phyloP scores from a whole-genome alignment of 192 early-diverging fungal species.

The Rhizophagus sp. region DNA sequence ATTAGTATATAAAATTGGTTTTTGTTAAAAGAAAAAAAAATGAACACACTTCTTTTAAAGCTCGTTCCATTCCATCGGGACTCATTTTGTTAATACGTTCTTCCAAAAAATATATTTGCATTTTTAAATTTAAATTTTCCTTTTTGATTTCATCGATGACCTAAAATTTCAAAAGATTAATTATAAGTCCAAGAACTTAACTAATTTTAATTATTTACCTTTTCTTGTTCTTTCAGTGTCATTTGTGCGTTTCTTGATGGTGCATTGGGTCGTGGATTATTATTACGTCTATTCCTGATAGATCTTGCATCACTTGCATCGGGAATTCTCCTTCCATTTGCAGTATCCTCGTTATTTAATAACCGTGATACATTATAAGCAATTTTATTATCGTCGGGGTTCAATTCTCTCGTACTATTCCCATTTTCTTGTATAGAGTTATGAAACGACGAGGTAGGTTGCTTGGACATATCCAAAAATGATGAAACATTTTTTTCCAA shows the following conservation, averaged over 20 bases:
- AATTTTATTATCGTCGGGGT: not conserved
- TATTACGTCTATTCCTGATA: not conserved
- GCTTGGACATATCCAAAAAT: not conserved
- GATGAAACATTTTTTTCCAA: slow-evolving; percentile 16
- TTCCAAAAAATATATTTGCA: slow-evolving; percentile 57
- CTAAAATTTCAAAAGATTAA: slow-evolving; percentile 30
- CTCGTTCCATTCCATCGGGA: slow-evolving; percentile 55
- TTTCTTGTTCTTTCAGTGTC: slow-evolving; percentile 57
- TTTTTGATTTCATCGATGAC: slow-evolving; percentile 57
- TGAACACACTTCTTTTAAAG: slow-evolving; percentile 48
- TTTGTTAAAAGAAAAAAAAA: not conserved
- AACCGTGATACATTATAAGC: not conserved
- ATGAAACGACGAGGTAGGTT: not conserved
- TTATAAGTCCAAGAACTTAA: not conserved
- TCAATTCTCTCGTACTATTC: not conserved
- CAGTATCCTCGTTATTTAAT: not conserved
- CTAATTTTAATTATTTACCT: slow-evolving; percentile 27
- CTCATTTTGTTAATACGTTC: slow-evolving; percentile 49
- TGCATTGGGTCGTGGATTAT: not conserved
- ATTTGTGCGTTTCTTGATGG: slow-evolving; percentile 33
- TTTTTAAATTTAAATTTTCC: slow-evolving; percentile 56
- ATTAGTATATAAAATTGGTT: not conserved
- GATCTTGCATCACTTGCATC: not conserved
- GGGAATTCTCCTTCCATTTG: not conserved
- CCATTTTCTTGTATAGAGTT: not conserved